Percentiles rank a stretch among this genome's conserved stretches.
Conservation (phyloP, 2,329 filamentous ascomycete species). For the Talaromyces sp. region DNA sequence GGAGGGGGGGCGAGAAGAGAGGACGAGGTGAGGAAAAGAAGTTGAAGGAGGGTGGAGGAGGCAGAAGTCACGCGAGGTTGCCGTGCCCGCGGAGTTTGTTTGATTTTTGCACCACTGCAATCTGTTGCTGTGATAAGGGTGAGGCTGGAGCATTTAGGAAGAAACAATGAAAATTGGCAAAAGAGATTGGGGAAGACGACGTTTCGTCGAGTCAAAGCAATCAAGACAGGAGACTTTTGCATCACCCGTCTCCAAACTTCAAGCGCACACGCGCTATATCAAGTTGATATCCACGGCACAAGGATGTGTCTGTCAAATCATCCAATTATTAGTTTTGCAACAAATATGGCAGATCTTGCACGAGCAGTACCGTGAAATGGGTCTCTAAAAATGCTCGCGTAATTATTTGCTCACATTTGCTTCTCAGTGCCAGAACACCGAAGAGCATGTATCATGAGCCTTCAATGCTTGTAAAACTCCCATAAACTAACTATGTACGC, state of each 20-base stretch:
- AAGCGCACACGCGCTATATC: neutral
- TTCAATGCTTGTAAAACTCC: too few species aligned
- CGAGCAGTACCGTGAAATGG: neutral
- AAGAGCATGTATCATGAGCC: neutral
- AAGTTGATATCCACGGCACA: neutral
- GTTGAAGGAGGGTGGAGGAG: neutral
- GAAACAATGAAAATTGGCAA: too few species aligned
- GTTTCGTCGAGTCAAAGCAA: neutral
- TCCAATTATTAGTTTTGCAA: neutral
- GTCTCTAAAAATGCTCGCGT: neutral
- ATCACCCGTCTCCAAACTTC: neutral
- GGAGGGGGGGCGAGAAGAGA: neutral
- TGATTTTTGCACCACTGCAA: neutral
- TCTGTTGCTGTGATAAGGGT: neutral
- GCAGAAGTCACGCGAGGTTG: neutral
- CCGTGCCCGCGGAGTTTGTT: neutral
- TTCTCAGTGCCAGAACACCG: neutral
- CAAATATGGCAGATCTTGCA: neutral
- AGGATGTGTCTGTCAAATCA: too few species aligned
- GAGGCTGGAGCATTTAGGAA: too few species aligned
- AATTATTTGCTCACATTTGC: neutral
- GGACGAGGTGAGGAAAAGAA: neutral
- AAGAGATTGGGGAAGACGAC: neutral
- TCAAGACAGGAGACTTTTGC: neutral
- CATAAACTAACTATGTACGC: too few species aligned